Evolutionary conservation across 306 rosid species (phyloP).

Genomic region (Oxytropis ochrocephala): DNA sequence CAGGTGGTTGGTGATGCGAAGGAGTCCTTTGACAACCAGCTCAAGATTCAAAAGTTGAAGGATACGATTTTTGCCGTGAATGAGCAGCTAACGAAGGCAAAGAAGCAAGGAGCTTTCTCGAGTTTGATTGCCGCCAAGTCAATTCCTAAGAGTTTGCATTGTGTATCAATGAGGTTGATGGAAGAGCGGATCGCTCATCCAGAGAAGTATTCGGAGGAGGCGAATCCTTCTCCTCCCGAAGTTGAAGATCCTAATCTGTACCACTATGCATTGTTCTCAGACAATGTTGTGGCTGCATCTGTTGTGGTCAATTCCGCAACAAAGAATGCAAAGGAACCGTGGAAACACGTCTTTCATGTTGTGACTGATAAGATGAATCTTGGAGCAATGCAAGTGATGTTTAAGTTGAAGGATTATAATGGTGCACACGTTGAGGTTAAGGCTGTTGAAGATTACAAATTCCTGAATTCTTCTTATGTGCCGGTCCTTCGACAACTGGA

Average conservation of each 20-base stretch:
- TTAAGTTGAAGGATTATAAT: constrained; percentile 61
- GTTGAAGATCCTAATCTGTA: constrained; percentile 70
- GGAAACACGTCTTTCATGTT: constrained; percentile 86
- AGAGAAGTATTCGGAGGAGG: constrained; percentile 51
- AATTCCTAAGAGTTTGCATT: constrained; percentile 73
- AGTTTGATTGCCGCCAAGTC: constrained; percentile 88
- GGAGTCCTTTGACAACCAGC: constrained; percentile 87
- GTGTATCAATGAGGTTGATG: constrained; percentile 66
- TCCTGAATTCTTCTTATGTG: constrained; percentile 71
- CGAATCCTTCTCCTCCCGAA: constrained; percentile 49
- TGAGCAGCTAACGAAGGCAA: constrained; percentile 75
- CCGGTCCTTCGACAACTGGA: constrained; percentile 76
- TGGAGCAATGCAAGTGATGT: constrained; percentile 92
- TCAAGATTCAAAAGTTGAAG: constrained; percentile 92
- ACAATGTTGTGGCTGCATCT: constrained; percentile 74
- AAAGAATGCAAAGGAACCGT: constrained; percentile 71
- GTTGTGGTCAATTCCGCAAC: constrained; percentile 82
- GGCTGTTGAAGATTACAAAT: constrained; percentile 85
- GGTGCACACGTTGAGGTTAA: constrained; percentile 74
- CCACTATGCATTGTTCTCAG: constrained; percentile 79
- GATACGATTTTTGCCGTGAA: constrained; percentile 84
- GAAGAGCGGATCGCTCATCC: constrained; percentile 74
- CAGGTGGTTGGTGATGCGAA: constrained; percentile 82
- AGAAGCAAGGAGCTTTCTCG: constrained; percentile 95
- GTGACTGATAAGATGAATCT: constrained; percentile 91